Base-by-base conservation (phyloP, 2,329 filamentous ascomycete genomes). In the Aspergillus ochraceus region DNA sequence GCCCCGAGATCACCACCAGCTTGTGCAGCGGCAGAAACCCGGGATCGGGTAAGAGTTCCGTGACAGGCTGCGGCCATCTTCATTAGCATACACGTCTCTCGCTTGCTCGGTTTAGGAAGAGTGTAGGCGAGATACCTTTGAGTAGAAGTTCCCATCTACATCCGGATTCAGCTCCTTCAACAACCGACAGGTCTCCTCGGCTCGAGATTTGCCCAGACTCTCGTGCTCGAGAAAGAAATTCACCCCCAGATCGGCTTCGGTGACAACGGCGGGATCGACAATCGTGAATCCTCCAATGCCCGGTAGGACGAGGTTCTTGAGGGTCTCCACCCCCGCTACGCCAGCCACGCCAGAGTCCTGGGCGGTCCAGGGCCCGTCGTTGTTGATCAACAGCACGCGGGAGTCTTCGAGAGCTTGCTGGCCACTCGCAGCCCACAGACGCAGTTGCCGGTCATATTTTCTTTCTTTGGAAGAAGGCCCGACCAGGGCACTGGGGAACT, bases 261-360 rank as follows among this genome's bases (percentile, higher is more conserved):
- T 82, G n/a, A 99, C 93, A 2, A 84, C 75, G 1, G 87, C 85
- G 6, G 90, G 87, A 70, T 99, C 95, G 55, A 90, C 89, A 62
- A 99, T 96, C 0, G 91, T 96, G 74, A 97, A 99, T 26, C 87
- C 86, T 9, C 95, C 96, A 68, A 98, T 90, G 3, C 93, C 91
- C 59, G 95, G 95, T 9, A 99, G 81, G 3, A 99, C 91, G n/a
- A 99, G 86, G 73, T 99, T 99, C 83, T 99, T 99, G 62, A 99
- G 84, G 0, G 93, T 88, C 77, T 99, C 95, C 12, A 96, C 84
- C 14, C 93, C 95, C 36, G 92, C 90, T 2, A 92, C 90, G 10
- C 94, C 94, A n/a, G 89, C 79, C 2, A 92, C 90, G 2, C 71
- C 66, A 0, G 70, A 70, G 61, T 68, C 71, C 45, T 69, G 65